phyloP scores from a whole-genome alignment of 352 stramenopile genomes.

The Phytopythium kandeliae region DNA sequence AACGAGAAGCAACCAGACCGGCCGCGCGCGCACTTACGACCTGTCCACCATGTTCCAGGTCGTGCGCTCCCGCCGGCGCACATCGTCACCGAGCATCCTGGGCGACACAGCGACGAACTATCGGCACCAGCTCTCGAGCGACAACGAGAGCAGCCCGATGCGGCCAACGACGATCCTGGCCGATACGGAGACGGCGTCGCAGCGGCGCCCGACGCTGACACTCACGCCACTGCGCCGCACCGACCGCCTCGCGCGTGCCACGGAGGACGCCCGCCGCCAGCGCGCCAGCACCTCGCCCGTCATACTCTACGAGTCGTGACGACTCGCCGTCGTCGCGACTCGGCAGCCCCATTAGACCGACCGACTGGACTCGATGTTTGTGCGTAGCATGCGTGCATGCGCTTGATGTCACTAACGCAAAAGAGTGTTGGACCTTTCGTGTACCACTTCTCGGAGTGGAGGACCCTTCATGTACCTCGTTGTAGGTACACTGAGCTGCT shows the following conservation, averaged over 20 bases:
- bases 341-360: too few species aligned
- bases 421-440: background rate
- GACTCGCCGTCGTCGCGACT: too few species aligned
- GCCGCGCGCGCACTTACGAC: conserved; percentile 5
- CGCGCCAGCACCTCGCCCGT: conserved; percentile 21
- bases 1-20: background rate
- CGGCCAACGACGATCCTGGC: conserved; percentile 32
- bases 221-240: conserved; percentile 12
- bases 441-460: background rate
- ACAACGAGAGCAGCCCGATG: conserved; percentile 10
- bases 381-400: background rate
- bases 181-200: conserved; percentile 25
- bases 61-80: background rate
- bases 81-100: conserved; percentile 14
- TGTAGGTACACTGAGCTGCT: too few species aligned
- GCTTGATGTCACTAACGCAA: background rate
- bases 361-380: background rate
- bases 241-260: conserved; percentile 9
- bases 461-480: too few species aligned
- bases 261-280: conserved; percentile 13
- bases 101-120: conserved; percentile 22
- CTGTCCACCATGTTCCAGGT: conserved; percentile 5
- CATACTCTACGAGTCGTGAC: conserved; percentile 20
- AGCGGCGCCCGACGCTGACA: background rate
- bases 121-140: conserved; percentile 18